Conservation (phyloP, 208 protist genomes). For the Tritrichomonas foetus region DNA sequence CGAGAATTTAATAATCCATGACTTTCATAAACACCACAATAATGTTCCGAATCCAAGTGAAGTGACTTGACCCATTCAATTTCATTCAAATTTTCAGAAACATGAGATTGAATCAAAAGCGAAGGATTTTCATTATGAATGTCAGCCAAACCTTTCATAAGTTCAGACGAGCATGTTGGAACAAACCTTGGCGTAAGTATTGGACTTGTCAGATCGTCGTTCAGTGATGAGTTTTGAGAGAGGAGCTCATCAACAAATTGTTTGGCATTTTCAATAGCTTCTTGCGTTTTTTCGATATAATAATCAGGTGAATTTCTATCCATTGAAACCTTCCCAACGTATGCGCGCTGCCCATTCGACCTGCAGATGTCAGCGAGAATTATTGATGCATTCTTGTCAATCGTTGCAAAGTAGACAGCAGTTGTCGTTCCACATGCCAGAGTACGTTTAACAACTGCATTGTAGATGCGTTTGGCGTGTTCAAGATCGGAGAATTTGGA, state of each 20-base stretch:
- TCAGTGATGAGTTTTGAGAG: too few species aligned
- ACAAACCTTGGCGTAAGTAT: constrained; percentile 83
- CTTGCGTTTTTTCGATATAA: constrained; percentile 69
- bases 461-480: constrained; percentile 58
- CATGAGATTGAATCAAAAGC: constrained; percentile 71
- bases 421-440: constrained; percentile 80
- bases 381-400: constrained; percentile 70
- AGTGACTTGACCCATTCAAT: constrained; percentile 48
- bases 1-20: constrained; percentile 68
- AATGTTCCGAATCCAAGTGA: constrained; percentile 51
- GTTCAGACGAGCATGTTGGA: constrained; percentile 70
- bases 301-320: constrained; percentile 74
- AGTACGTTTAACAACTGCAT: background rate
- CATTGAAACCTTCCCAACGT: constrained; percentile 68
- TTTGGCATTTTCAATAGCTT: constrained; percentile 53
- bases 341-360: constrained; percentile 66
- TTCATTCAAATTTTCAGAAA: constrained; percentile 70
- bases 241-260: too few species aligned
- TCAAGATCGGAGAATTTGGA: constrained; percentile 66
- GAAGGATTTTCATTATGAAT: constrained; percentile 62
- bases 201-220: constrained; percentile 55
- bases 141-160: constrained; percentile 69
- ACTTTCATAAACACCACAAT: constrained; percentile 71
- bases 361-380: constrained; percentile 63
- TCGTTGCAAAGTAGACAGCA: constrained; percentile 73